phyloP scores from a whole-genome alignment of 2,329 filamentous ascomycete genomes.

The Fusarium torulosum region DNA sequence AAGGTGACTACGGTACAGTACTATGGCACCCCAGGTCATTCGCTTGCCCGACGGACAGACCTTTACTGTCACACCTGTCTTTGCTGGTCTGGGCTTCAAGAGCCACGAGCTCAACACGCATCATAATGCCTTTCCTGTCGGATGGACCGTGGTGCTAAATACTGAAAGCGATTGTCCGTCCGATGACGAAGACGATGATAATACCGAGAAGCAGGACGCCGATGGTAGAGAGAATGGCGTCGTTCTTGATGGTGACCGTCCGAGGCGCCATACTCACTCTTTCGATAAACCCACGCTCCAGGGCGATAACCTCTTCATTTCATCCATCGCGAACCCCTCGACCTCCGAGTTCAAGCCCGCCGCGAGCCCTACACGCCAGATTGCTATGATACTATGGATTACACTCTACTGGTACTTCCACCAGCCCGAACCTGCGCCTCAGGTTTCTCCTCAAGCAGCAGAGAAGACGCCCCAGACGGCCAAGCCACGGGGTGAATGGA shows the following conservation, averaged over 20 bases:
- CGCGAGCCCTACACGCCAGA: constrained; percentile 85
- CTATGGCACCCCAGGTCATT: constrained; percentile 62
- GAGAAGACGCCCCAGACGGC: constrained; percentile 75
- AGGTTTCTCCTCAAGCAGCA: constrained; percentile 72
- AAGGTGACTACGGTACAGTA: constrained; percentile 11
- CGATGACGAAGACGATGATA: constrained; percentile 47
- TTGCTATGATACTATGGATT: constrained; percentile 97
- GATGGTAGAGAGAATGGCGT: constrained; percentile 41
- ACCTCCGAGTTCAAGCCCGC: constrained; percentile 83
- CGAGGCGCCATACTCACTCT: constrained; percentile 47
- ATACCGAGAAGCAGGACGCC: constrained; percentile 21
- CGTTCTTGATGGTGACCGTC: constrained; percentile 21
- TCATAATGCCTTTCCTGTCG: constrained; percentile 80
- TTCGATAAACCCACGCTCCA: constrained; percentile 81
- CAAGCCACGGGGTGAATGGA: constrained; percentile 87
- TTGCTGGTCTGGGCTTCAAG: constrained; percentile 93
- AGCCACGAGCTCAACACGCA: constrained; percentile 78
- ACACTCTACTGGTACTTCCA: constrained; percentile 98
- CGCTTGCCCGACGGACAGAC: constrained; percentile 90
- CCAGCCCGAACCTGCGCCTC: constrained; percentile 77
- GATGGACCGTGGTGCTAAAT: constrained; percentile 91
- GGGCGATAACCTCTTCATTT: constrained; percentile 89
- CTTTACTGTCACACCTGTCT: constrained; percentile 84
- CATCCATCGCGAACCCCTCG: constrained; percentile 87
- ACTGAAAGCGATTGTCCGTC: constrained; percentile 60